Evolutionary conservation across 257 asterid genomes (phyloP).

Genomic region (Ligustrum vulgare): DNA sequence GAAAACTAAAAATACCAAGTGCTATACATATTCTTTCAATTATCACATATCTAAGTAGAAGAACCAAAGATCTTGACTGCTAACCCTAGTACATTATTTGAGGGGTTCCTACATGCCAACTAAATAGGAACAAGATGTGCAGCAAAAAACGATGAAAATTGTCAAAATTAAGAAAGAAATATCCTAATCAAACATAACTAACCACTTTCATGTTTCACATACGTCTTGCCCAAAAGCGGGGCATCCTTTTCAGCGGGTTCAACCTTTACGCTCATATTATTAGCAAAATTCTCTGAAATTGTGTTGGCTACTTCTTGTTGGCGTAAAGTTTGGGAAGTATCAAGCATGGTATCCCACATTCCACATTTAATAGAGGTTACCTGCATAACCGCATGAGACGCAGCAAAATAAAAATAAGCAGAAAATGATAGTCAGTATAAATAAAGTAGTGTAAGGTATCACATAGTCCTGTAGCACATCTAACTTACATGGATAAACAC

Average conservation of each 20-base stretch:
- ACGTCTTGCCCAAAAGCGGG: slow-evolving; percentile 31
- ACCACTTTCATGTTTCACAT: slow-evolving; percentile 43
- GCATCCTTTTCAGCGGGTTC: slow-evolving; percentile 53
- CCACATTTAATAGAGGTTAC: slow-evolving; percentile 69
- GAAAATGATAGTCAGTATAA: background rate
- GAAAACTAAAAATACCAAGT: too few relatives aligned
- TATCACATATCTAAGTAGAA: too few relatives aligned
- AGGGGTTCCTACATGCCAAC: background rate
- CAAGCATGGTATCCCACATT: slow-evolving; percentile 70
- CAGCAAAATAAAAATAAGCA: slow-evolving; percentile 22
- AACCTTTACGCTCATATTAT: slow-evolving; percentile 48
- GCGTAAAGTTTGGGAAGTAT: slow-evolving; percentile 42
- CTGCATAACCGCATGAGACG: slow-evolving; percentile 44
- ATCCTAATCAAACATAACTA: slow-evolving; percentile 10
- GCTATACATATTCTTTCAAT: too few relatives aligned
- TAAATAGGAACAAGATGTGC: background rate
- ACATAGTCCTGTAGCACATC: background rate
- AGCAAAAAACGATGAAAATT: background rate
- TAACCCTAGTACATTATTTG: too few relatives aligned
- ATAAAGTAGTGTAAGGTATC: background rate
- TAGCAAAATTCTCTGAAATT: slow-evolving; percentile 40
- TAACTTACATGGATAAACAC: background rate
- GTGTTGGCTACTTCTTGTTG: slow-evolving; percentile 34
- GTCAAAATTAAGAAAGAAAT: background rate
- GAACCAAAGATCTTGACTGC: background rate